A percentile compares a stretch with the other conserved stretches of the same genome.
Evolutionary conservation across 1,139 yeast genomes (phyloP).

Genomic region (Debaryomyces nepalensis): DNA sequence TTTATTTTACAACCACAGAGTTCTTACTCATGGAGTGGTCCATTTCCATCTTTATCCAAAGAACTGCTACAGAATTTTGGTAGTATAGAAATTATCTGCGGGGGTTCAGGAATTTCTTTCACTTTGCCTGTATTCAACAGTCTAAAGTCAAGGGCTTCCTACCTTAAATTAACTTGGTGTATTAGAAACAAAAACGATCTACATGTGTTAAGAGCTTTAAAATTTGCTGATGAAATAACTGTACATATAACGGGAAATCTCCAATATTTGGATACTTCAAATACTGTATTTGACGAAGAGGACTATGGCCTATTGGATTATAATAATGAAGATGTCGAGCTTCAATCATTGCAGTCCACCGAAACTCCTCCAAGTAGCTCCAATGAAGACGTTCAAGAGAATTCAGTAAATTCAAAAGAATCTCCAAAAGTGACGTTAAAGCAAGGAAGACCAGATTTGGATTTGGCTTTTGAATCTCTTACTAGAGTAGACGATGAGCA

Average conservation of each 20-base stretch:
- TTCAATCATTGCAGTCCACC: slow-evolving; percentile 17
- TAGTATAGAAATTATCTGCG: slow-evolving; percentile 66
- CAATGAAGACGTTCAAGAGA: not conserved
- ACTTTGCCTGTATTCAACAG: slow-evolving; percentile 63
- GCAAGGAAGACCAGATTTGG: slow-evolving; percentile 49
- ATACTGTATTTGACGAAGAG: slow-evolving; percentile 17
- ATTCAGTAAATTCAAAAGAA: too few relatives aligned
- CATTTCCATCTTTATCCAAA: slow-evolving; percentile 33
- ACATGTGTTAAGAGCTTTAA: slow-evolving; percentile 40
- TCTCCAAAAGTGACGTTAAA: slow-evolving; percentile 6
- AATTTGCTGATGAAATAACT: slow-evolving; percentile 27
- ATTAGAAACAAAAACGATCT: slow-evolving; percentile 49
- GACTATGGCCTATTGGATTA: slow-evolving; percentile 25
- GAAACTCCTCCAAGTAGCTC: not conserved
- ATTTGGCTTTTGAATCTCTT: slow-evolving; percentile 31
- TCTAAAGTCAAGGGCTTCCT: slow-evolving; percentile 26
- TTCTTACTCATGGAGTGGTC: slow-evolving; percentile 31
- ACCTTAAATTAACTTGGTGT: slow-evolving; percentile 54
- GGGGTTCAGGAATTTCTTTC: slow-evolving; percentile 86
- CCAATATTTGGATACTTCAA: not conserved
- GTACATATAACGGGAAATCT: slow-evolving; percentile 29
- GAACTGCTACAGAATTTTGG: slow-evolving; percentile 47
- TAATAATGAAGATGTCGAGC: slow-evolving; percentile 25
- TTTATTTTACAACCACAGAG: slow-evolving; percentile 23
- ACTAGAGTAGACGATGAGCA: slow-evolving; percentile 33